These are phyloP conservation scores for Rhinocladiella similis DNA, from an alignment of 2,329 filamentous ascomycete genomes.

Conservation along the genomic window DNA sequence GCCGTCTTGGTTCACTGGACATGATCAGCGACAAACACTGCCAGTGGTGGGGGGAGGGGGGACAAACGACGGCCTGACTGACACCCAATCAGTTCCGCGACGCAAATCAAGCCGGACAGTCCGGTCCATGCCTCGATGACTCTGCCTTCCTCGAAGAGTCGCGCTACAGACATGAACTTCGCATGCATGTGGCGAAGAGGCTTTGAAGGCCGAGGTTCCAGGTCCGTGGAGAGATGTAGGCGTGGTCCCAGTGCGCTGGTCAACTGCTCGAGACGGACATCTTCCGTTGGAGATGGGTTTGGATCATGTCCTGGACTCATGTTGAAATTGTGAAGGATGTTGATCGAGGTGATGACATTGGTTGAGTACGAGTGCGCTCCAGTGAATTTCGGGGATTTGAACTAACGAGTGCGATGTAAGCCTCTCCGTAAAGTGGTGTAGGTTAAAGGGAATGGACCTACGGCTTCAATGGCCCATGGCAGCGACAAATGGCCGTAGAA, in stretches of 20 bases:
- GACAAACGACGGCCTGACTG: not conserved
- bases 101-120: constrained; percentile 13
- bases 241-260: not conserved
- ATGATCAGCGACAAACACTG: not conserved
- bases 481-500: constrained; percentile 18
- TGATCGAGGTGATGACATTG: constrained; percentile 10
- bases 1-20: constrained; percentile 12
- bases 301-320: not conserved
- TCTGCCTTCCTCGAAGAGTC: constrained; percentile 15
- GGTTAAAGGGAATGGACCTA: not conserved
- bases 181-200: constrained; percentile 10
- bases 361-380: not conserved
- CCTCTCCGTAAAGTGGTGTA: no score
- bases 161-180: constrained; percentile 7
- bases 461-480: constrained; percentile 16
- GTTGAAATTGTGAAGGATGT: constrained; percentile 9
- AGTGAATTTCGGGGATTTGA: not conserved
- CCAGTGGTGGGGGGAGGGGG: not conserved
- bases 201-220: not conserved
- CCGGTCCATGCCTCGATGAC: constrained; percentile 19
- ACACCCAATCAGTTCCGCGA: constrained; percentile 17
- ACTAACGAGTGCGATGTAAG: not conserved
- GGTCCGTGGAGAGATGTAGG: not conserved
- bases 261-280: not conserved
- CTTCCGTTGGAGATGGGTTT: not conserved